These are phyloP conservation scores for Amaranthus cruentus DNA, from an alignment of 148 eudicot species.

Conservation along the genomic window DNA sequence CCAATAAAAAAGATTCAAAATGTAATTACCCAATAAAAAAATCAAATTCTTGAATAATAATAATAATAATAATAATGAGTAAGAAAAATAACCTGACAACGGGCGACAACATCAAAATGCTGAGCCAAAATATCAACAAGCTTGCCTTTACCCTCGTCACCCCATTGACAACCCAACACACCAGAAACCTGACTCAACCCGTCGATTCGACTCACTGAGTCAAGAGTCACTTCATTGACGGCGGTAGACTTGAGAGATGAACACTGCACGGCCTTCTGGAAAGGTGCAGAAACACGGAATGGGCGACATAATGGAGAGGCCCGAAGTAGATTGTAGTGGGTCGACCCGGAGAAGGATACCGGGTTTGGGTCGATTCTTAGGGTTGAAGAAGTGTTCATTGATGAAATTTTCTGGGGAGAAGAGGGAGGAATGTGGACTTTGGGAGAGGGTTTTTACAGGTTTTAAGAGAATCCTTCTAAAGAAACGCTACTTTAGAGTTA, in stretches of 20 bases:
- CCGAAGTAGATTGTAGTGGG: constrained; percentile 12
- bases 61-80: not conserved
- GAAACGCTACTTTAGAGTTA: no score
- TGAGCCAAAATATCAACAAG: constrained; percentile 79
- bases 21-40: not conserved
- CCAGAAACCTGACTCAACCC: constrained; percentile 82
- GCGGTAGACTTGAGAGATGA: constrained; percentile 18
- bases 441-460: no score
- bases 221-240: constrained; percentile 28
- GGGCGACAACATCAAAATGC: constrained; percentile 87
- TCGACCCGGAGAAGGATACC: constrained; percentile 19
- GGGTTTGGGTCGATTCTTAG: constrained; percentile 39
- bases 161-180: constrained; percentile 91
- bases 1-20: no score
- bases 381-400: constrained; percentile 34
- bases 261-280: constrained; percentile 6
- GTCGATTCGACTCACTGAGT: constrained; percentile 44
- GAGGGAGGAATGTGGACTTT: not conserved
- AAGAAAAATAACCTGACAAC: constrained; percentile 62
- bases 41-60: not conserved
- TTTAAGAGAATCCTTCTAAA: no score
- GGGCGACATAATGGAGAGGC: constrained; percentile 7
- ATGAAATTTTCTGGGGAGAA: not conserved
- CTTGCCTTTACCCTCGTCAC: constrained; percentile 92
- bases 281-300: constrained; percentile 15